Evolutionary conservation across 805 yeast genomes (phyloP), one percentile per base, ranked within the genome.

Genomic region (Candida montana): DNA sequence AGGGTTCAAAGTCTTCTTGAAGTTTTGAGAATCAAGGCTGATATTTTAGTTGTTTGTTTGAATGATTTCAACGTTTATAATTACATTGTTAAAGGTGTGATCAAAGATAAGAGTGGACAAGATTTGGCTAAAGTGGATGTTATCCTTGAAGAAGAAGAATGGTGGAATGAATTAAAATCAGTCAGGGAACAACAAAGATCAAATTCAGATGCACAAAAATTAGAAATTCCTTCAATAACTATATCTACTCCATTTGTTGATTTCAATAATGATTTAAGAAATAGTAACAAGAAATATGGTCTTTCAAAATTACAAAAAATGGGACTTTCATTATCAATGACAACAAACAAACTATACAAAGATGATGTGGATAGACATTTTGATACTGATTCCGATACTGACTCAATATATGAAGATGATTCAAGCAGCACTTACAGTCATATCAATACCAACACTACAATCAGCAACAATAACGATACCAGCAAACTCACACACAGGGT

Each of bases 11-110:
- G 79, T 31, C 63, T 93, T 26, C 65, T 93, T 34, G 79, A 75
- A 12, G 82, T 81, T n/a, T 68, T 93, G 41, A 72, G 99, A 53
- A 93, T 93, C 41, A 82, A 79, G 28, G 96, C 97, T 0, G 79
- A 78, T 46, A 71, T 90, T n/a, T 60, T 83, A 21, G 88, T 90
- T 2, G 68, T 83, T 5, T 80, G 93, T 46, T 68, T 93, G 29
- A 69, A 65, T 39, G 65, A 77, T 61, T 58, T 75, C 67, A 51
- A 74, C 31, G 70, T 79, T 2, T 93, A 93, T 58, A 81, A 88
- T 46, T 79, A 83, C 31, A 76, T 93, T 47, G 77, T 88, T 4
- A 81, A 81, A 48, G 97, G 96, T 0, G 11, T 26, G 5, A 76
- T 87, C 4, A 80, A 80, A 48, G 96, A 95, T 0, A 72, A 63